phyloP scores from a whole-genome alignment of 257 asterid genomes.

The Forsythia viridissima region DNA sequence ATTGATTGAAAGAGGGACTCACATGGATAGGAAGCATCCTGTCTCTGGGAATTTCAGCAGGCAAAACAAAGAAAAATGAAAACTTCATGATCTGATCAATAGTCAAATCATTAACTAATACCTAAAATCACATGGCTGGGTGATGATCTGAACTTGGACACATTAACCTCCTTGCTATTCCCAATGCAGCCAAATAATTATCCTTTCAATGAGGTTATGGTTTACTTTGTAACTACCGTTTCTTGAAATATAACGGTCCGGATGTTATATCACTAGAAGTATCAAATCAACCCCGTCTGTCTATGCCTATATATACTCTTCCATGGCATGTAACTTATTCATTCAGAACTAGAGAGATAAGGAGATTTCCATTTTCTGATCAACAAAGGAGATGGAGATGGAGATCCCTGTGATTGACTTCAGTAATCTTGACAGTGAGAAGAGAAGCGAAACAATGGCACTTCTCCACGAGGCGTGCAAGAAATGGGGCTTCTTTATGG shows the following conservation, averaged over 20 bases:
- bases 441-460: slow-evolving; percentile 62
- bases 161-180: slow-evolving; percentile 18
- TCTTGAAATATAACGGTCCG: slow-evolving; percentile 27
- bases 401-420: slow-evolving; percentile 85
- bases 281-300: neutral
- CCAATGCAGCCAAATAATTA: slow-evolving; percentile 37
- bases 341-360: slow-evolving; percentile 11
- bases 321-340: slow-evolving; percentile 24
- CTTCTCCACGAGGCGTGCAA: slow-evolving; percentile 80
- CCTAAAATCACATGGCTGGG: slow-evolving; percentile 39
- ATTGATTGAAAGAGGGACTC: slow-evolving; percentile 3
- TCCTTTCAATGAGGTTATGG: slow-evolving; percentile 31
- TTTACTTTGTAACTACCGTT: slow-evolving; percentile 30
- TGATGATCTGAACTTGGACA: slow-evolving; percentile 60
- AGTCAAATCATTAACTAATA: slow-evolving; percentile 30
- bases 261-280: neutral
- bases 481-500: slow-evolving; percentile 95
- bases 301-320: slow-evolving; percentile 51
- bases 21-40: slow-evolving; percentile 15
- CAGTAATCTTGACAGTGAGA: slow-evolving; percentile 43
- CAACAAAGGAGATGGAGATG: slow-evolving; percentile 39
- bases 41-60: neutral
- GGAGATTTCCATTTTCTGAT: neutral
- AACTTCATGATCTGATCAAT: slow-evolving; percentile 25
- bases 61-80: slow-evolving; percentile 19